phyloP scores from a whole-genome alignment of 2,329 filamentous ascomycete genomes.

The Colletotrichum zoysiae region DNA sequence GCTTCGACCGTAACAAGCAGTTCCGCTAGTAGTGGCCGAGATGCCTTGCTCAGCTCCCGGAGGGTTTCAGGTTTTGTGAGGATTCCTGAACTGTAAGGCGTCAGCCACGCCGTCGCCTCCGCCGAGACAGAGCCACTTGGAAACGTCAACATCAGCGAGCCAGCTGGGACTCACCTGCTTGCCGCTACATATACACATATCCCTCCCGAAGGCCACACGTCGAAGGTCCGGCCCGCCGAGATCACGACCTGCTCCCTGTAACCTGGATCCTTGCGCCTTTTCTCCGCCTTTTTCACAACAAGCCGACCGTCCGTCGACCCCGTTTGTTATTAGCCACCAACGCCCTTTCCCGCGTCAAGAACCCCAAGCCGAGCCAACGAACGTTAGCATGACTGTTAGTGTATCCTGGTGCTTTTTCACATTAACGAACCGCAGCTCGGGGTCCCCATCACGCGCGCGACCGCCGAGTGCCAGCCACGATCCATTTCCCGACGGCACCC shows the following conservation, averaged over 20 bases:
- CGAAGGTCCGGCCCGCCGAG: too few relatives aligned
- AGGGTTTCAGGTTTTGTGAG: background rate
- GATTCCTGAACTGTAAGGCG: background rate
- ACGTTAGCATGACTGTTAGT: background rate
- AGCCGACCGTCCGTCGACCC: background rate
- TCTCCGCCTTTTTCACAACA: background rate
- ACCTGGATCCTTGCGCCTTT: background rate
- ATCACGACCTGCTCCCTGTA: background rate
- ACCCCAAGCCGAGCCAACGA: background rate
- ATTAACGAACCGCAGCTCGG: background rate
- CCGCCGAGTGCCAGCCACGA: background rate
- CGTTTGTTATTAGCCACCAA: background rate
- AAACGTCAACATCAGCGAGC: background rate
- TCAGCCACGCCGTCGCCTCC: background rate
- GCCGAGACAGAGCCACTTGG: background rate
- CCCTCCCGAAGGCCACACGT: background rate
- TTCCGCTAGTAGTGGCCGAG: background rate
- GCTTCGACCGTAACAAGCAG: background rate
- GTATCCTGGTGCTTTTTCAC: too few relatives aligned
- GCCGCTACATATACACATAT: too few relatives aligned
- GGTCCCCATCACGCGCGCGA: background rate
- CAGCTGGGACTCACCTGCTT: background rate
- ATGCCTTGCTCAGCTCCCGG: background rate
- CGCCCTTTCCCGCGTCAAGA: background rate
- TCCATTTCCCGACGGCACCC: background rate